Evolutionary conservation across 2,329 filamentous ascomycete genomes (phyloP), one percentile per base, ranked within the genome.

Genomic region (Pseudocercospora cruenta): DNA sequence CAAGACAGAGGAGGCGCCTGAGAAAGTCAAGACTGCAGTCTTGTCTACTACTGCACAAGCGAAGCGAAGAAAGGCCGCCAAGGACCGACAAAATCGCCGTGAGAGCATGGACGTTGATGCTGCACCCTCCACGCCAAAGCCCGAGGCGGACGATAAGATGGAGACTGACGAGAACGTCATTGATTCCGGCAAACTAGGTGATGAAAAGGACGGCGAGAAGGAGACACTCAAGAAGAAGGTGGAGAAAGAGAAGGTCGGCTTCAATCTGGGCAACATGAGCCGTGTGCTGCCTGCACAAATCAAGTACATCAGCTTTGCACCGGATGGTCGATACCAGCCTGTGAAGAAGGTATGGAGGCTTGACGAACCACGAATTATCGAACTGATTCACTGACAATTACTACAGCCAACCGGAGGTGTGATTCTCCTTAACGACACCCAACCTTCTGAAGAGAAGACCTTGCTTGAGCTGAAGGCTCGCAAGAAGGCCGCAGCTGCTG

Each of bases 21-120:
- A 96, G 68, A 88, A 97, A 80, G 92, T 99, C 71, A 95, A 96
- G 72, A 97, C 95, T 9, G 95, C 96, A 24, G 93, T 99, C 51
- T 84, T 99, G 19, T 98, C 94, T 2, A 99, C 96, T 3, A 99
- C 95, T 1, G 94, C 94, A 1, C 95, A 98, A 80, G 95, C 96
- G 69, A 97, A 96, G 84, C 91, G 96, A 74, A 89, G 95, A 73
- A 94, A 94, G 1, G 91, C 96, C 79, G 93, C 93, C 81, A 97
- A 97, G 81, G 95, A 97, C 82, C 91, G 91, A 70, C 92, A 95
- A 43, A 91, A 93, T 75, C 87, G 92, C 67, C 87, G 91, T 12
- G 94, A 97, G 81, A 96, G 93, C 81, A 98, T 99, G 94, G 94
- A 98, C 70, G 86, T 97, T 58, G 94, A 98, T 75, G 86, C 90